phyloP scores from a whole-genome alignment of 495 filamentous ascomycete species.

The Achaetomiella virescens region DNA sequence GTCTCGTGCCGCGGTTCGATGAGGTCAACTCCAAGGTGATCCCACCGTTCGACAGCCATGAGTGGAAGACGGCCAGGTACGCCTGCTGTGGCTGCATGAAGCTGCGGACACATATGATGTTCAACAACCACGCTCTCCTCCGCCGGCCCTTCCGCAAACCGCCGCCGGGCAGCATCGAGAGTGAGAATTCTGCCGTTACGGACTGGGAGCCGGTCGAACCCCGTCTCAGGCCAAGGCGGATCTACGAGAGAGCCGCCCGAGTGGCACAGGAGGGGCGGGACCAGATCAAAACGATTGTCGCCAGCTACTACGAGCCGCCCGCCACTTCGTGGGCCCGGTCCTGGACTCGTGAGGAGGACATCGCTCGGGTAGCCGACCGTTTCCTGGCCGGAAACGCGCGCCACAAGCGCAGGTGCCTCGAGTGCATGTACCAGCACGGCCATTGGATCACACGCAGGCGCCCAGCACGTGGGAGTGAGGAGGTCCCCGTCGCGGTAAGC shows the following conservation, averaged over 20 bases:
- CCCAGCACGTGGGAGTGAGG: background rate
- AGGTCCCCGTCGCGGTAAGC: background rate
- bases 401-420: slow-evolving; percentile 14
- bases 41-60: slow-evolving; percentile 1
- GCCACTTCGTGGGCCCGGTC: background rate
- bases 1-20: slow-evolving; percentile 17
- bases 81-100: slow-evolving; percentile 25
- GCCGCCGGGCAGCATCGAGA: slow-evolving; percentile 16
- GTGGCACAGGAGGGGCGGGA: background rate
- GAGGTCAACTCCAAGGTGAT: background rate
- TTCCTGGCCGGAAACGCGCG: slow-evolving; percentile 9
- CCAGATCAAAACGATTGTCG: background rate
- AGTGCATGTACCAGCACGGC: background rate
- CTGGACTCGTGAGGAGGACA: background rate
- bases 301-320: background rate
- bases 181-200: slow-evolving; percentile 1
- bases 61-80: slow-evolving; percentile 20
- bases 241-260: background rate
- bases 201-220: slow-evolving; percentile 17
- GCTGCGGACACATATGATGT: slow-evolving; percentile 21
- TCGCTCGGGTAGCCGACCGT: background rate
- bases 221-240: background rate
- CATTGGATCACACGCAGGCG: background rate
- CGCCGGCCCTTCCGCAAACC: slow-evolving; percentile 18
- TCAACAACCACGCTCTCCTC: slow-evolving; percentile 21